Percentiles rank a stretch among this genome's conserved stretches.
Evolutionary conservation across 352 stramenopile species (phyloP).

Genomic region (Globisporangium sylvaticum): DNA sequence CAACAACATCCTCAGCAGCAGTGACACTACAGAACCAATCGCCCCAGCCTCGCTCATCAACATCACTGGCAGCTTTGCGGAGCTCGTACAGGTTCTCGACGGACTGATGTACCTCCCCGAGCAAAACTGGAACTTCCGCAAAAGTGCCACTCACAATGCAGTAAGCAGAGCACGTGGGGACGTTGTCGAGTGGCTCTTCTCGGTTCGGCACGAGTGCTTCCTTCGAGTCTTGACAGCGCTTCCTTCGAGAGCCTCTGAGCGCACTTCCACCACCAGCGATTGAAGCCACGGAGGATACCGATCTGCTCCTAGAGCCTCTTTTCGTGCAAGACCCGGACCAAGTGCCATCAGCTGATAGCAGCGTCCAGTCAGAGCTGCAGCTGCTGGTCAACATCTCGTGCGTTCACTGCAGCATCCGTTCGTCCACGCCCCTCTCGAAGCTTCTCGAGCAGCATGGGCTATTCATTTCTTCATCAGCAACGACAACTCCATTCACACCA

Average conservation of each 20-base stretch:
- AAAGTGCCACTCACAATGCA: neutral
- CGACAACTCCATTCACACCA: neutral
- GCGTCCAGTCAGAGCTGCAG: slow-evolving; percentile 1
- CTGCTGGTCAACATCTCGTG: slow-evolving; percentile 40
- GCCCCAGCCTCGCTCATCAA: neutral
- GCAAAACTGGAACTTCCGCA: slow-evolving; percentile 50
- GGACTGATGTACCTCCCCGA: slow-evolving; percentile 34
- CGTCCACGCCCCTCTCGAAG: neutral
- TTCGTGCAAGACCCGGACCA: slow-evolving; percentile 27
- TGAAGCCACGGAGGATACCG: slow-evolving; percentile 37
- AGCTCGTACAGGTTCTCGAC: slow-evolving; percentile 20
- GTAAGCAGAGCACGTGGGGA: slow-evolving; percentile 4
- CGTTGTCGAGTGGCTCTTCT: slow-evolving; percentile 48
- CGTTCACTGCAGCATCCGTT: slow-evolving; percentile 28
- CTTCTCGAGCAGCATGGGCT: slow-evolving; percentile 10
- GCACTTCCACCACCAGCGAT: neutral
- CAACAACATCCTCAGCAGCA: neutral
- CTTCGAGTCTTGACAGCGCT: neutral
- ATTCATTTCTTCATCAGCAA: slow-evolving; percentile 8
- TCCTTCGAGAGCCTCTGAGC: slow-evolving; percentile 4
- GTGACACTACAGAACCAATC: neutral
- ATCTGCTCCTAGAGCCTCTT: slow-evolving; percentile 20
- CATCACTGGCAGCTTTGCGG: slow-evolving; percentile 13
- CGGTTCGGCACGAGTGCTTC: slow-evolving; percentile 22
- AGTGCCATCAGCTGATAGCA: neutral